These are phyloP conservation scores for Trypanosoma vivax DNA, from an alignment of 208 protist genomes.

Conservation along the genomic window DNA sequence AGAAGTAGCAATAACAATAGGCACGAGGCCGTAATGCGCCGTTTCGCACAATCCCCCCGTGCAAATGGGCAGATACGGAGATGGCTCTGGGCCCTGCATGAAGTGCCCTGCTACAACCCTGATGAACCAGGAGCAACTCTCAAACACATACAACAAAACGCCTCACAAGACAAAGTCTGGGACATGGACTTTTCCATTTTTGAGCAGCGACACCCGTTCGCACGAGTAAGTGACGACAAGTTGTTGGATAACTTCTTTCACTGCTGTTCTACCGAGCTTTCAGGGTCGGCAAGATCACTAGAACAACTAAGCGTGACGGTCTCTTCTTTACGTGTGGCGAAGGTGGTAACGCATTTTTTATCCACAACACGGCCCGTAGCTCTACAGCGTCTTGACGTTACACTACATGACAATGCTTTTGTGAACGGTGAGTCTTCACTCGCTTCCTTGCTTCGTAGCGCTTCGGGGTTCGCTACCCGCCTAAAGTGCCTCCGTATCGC, in stretches of 20 bases:
- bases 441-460: neutral
- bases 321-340: slow-evolving; percentile 5
- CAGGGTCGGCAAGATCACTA: slow-evolving; percentile 10
- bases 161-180: slow-evolving; percentile 18
- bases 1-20: too few species aligned
- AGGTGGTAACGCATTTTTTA: slow-evolving; percentile 4
- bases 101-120: neutral
- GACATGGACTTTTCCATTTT: slow-evolving; percentile 31
- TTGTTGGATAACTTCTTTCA: neutral
- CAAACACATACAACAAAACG: neutral
- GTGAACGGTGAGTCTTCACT: slow-evolving; percentile 1
- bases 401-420: slow-evolving; percentile 23
- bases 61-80: too few species aligned
- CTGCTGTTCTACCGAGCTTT: slow-evolving; percentile 17
- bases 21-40: too few species aligned
- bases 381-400: slow-evolving; percentile 21
- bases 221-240: neutral
- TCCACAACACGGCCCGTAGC: slow-evolving; percentile 1
- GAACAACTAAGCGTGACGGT: slow-evolving; percentile 5
- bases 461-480: neutral
- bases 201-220: neutral
- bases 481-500: slow-evolving; percentile 8
- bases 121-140: neutral
- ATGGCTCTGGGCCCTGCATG: slow-evolving; percentile 5
- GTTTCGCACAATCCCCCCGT: too few species aligned